phyloP scores from a whole-genome alignment of 345 rosid species.

The Streptanthus diversifolius region DNA sequence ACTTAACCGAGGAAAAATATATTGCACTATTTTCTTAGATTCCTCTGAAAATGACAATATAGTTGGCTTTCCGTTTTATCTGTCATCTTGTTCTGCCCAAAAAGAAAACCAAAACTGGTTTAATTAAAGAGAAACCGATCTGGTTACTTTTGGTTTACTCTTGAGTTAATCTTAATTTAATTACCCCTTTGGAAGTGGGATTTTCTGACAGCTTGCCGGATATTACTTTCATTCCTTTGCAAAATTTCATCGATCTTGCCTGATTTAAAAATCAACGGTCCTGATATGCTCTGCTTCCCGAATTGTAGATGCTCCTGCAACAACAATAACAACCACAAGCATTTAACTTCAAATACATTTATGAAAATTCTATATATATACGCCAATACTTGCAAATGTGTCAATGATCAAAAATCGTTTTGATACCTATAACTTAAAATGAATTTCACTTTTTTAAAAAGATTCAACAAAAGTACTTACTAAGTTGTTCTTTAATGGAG shows the following conservation, averaged over 20 bases:
- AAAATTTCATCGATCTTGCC: conserved; percentile 44
- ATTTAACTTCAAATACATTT: background rate
- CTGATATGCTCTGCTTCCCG: conserved; percentile 41
- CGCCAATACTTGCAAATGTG: background rate
- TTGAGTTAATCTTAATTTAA: background rate
- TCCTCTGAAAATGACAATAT: conserved; percentile 8
- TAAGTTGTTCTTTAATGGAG: conserved; percentile 22
- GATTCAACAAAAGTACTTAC: conserved; percentile 28
- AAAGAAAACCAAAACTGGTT: background rate
- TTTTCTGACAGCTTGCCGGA: conserved; percentile 47
- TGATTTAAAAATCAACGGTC: conserved; percentile 45
- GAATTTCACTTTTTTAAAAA: background rate
- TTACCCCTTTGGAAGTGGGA: conserved; percentile 47
- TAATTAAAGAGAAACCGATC: background rate
- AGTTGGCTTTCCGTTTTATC: background rate
- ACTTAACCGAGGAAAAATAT: background rate
- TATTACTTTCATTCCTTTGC: conserved; percentile 53
- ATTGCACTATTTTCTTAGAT: background rate
- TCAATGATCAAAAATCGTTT: background rate
- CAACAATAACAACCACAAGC: background rate
- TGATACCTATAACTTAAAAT: background rate
- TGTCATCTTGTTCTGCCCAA: conserved; percentile 22
- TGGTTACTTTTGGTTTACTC: background rate
- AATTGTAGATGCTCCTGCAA: conserved; percentile 17
- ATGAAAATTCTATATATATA: background rate